Conservation (phyloP, 257 asterid genomes). For the Solanum appendiculatum region DNA sequence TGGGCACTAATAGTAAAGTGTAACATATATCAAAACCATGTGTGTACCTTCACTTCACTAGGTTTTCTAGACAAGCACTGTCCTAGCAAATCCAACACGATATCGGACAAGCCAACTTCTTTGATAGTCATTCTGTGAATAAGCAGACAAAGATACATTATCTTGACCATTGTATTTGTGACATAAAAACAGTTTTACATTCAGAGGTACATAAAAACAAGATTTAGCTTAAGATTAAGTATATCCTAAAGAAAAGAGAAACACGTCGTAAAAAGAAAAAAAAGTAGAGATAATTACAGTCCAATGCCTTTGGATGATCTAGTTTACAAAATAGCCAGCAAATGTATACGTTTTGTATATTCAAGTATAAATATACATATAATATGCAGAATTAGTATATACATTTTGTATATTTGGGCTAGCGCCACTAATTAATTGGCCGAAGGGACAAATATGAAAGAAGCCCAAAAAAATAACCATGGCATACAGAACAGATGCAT, state of each 20-base stretch:
- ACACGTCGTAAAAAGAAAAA: background rate
- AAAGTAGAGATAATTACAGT: background rate
- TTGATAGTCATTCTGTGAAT: conserved; percentile 46
- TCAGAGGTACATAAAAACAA: background rate
- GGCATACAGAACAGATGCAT: background rate
- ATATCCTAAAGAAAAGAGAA: background rate
- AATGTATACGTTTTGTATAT: background rate
- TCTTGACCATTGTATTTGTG: conserved; percentile 31
- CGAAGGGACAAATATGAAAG: background rate
- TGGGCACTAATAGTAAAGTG: conserved; percentile 10
- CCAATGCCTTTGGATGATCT: background rate
- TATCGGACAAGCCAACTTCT: conserved; percentile 51
- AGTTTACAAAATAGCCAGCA: background rate
- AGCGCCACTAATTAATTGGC: background rate
- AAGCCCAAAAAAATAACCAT: background rate
- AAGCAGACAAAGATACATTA: background rate
- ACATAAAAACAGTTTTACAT: conserved; percentile 1
- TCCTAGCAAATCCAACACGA: conserved; percentile 54
- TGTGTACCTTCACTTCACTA: conserved; percentile 68
- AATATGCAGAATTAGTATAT: background rate
- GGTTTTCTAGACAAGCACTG: conserved; percentile 68
- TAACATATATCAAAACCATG: conserved; percentile 2
- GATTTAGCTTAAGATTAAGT: background rate
- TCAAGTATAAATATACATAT: background rate
- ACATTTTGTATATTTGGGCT: background rate